A percentile compares a stretch with the other conserved stretches of the same genome.
Evolutionary conservation across 345 rosid genomes (phyloP).

Genomic region (Ceriops tagal): DNA sequence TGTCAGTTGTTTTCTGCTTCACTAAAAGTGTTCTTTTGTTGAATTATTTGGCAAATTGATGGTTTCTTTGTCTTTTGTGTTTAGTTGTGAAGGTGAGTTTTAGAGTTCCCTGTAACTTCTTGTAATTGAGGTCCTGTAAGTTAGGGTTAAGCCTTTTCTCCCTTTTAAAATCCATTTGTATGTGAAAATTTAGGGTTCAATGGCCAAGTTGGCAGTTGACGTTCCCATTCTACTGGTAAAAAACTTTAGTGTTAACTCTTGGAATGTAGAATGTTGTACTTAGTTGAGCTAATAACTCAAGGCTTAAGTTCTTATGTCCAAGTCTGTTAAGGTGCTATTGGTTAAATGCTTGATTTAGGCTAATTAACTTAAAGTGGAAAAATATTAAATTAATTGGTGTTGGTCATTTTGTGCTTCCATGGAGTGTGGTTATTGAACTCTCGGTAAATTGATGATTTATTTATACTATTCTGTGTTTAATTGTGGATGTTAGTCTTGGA

Average conservation of each 20-base stretch:
- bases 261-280: not conserved
- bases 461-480: not conserved
- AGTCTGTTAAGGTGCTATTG: too few species aligned
- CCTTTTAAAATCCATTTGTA: too few species aligned
- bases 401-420: not conserved
- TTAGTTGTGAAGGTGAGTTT: too few species aligned
- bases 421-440: not conserved
- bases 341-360: too few species aligned
- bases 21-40: constrained; percentile 2
- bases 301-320: too few species aligned
- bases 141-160: too few species aligned
- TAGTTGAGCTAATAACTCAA: too few species aligned
- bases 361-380: too few species aligned
- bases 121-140: too few species aligned
- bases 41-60: not conserved
- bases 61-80: not conserved
- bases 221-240: too few species aligned
- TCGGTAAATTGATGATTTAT: not conserved
- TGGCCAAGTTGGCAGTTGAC: not conserved
- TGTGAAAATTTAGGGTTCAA: not conserved
- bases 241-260: not conserved
- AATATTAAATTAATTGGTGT: not conserved
- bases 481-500: too few species aligned
- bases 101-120: too few species aligned
- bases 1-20: not conserved